Conservation (phyloP, 2,329 filamentous ascomycete species). For the Cladobotryum mycophilum region DNA sequence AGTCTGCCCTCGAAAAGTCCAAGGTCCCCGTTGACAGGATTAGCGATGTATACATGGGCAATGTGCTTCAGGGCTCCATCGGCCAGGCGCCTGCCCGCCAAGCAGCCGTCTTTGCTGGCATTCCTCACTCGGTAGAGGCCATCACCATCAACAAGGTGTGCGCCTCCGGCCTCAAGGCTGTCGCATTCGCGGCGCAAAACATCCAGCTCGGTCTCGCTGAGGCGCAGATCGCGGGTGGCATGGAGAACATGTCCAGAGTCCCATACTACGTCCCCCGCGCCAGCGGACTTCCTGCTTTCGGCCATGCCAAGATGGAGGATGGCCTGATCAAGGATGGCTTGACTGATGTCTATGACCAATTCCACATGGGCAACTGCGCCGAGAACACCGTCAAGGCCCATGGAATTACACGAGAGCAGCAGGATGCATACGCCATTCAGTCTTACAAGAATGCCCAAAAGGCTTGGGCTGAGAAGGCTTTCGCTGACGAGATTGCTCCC, state of each 20-base stretch:
- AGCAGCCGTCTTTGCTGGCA: slow-evolving; percentile 80
- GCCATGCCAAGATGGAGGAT: slow-evolving; percentile 81
- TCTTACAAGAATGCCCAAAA: slow-evolving; percentile 86
- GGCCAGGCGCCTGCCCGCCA: slow-evolving; percentile 92
- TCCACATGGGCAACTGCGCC: slow-evolving; percentile 97
- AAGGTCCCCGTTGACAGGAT: slow-evolving; percentile 74
- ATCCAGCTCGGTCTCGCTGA: slow-evolving; percentile 88
- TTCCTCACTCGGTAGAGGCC: slow-evolving; percentile 75
- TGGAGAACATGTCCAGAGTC: slow-evolving; percentile 96
- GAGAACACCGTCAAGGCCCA: slow-evolving; percentile 91
- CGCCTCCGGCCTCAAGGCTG: slow-evolving; percentile 88
- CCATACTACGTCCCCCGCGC: slow-evolving; percentile 84
- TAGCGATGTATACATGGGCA: slow-evolving; percentile 94
- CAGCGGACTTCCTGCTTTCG: slow-evolving; percentile 78
- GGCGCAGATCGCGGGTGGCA: slow-evolving; percentile 86
- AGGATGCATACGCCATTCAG: slow-evolving; percentile 85
- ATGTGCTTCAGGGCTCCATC: slow-evolving; percentile 76
- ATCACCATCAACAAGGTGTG: slow-evolving; percentile 98
- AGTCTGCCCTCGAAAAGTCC: slow-evolving; percentile 81
- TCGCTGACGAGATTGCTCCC: slow-evolving; percentile 83
- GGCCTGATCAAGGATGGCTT: slow-evolving; percentile 91
- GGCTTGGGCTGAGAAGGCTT: slow-evolving; percentile 77
- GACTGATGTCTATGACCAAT: slow-evolving; percentile 92
- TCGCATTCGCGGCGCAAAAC: slow-evolving; percentile 83
- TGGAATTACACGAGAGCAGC: slow-evolving; percentile 71